Conservation (phyloP, 148 eudicot species). For the Vaccinium darrowii region DNA sequence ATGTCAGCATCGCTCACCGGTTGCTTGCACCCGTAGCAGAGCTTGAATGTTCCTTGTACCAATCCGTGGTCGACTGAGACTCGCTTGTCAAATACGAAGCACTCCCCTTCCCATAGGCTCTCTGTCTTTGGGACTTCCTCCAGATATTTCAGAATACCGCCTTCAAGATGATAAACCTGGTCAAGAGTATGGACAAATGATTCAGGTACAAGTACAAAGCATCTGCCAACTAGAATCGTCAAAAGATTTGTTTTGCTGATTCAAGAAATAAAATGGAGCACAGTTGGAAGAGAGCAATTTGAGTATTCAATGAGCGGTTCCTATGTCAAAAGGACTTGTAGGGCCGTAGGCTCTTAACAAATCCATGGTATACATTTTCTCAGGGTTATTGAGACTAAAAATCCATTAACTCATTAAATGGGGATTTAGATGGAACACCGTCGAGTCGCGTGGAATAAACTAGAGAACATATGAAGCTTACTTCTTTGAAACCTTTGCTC, state of each 20-base stretch:
- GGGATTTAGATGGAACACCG: not conserved
- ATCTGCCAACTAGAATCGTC: not conserved
- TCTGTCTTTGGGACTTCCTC: constrained; percentile 81
- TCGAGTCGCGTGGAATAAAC: not conserved
- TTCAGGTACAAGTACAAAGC: not conserved
- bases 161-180: constrained; percentile 91
- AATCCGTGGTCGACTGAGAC: constrained; percentile 94
- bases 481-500: constrained; percentile 92
- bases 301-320: not conserved
- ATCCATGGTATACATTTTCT: not conserved
- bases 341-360: not conserved
- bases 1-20: constrained; percentile 97
- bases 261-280: not conserved
- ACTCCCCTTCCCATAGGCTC: constrained; percentile 96
- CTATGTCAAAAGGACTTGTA: not conserved
- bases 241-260: not conserved
- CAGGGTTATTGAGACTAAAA: not conserved
- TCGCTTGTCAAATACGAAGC: constrained; percentile 97
- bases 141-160: constrained; percentile 86
- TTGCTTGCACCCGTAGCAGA: constrained; percentile 97
- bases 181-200: not conserved
- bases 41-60: constrained; percentile 80
- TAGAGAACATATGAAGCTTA: constrained; percentile 16
- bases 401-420: not conserved
- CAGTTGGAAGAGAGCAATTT: not conserved